A percentile compares a stretch with the other conserved stretches of the same genome.
These are phyloP conservation scores for Akanthomyces lecanii DNA, from an alignment of 2,329 filamentous ascomycete genomes.

Conservation along the genomic window DNA sequence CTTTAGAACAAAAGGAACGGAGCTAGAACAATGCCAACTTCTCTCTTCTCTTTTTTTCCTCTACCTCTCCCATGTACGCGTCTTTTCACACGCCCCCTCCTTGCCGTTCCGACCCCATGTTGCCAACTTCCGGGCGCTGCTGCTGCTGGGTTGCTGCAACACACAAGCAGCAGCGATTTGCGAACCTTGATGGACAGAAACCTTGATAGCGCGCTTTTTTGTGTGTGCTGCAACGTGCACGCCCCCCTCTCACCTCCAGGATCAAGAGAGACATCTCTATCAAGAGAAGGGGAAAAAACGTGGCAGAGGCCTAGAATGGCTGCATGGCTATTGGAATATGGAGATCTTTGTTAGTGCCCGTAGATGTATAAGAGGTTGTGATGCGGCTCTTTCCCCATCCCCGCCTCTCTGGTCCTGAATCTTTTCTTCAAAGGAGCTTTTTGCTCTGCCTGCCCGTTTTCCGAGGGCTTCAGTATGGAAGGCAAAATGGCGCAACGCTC, in stretches of 20 bases:
- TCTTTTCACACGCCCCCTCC: background rate
- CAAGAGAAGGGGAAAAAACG: background rate
- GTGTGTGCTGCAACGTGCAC: background rate
- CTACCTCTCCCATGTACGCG: too few species aligned
- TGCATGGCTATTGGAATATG: background rate
- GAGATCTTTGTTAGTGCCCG: too few species aligned
- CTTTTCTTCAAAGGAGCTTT: too few species aligned
- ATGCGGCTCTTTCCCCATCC: background rate
- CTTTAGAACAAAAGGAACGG: background rate
- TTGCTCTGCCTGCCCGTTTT: too few species aligned
- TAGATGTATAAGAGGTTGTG: constrained; percentile 6
- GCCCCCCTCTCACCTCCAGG: background rate
- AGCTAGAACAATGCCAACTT: background rate
- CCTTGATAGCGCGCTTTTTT: constrained; percentile 11
- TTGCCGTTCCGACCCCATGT: background rate
- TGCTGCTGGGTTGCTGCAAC: too few species aligned
- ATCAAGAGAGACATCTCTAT: background rate
- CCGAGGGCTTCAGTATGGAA: too few species aligned
- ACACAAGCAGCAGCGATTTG: background rate
- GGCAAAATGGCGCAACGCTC: background rate
- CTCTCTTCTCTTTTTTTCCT: background rate
- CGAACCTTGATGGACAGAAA: constrained; percentile 12
- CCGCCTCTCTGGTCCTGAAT: background rate
- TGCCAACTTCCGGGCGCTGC: too few species aligned
- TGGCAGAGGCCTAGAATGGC: background rate